Base-by-base conservation (phyloP, 257 asterid species). In the Penstemon eatonii region DNA sequence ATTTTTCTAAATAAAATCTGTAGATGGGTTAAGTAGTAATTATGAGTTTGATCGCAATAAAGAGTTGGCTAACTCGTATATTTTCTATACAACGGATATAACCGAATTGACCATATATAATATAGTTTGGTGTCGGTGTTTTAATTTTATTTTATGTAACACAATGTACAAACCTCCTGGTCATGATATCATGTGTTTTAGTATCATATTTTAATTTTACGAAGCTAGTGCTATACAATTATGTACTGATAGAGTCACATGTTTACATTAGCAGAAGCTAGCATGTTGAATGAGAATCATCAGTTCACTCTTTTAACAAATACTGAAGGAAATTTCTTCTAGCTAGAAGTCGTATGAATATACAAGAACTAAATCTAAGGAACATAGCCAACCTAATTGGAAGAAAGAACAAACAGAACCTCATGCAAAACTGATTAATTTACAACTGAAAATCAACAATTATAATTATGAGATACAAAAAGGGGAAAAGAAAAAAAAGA, bases 391-490 rank as follows among this genome's bases (percentile, higher is more conserved):
- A 15, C 10, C 60, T 43, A 45, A 59, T 25, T 25, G 8, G 51
- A 18, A 42, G 2, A 8, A 4, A 1, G n/a, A 60, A 56, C 76
- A 73, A 67, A 33, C 59, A 61, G 8, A 13, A 43, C 41, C 69
- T 45, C 43, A 73, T 64, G 60, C 89, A 84, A 86, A 85, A 80
- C 83, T 89, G 86, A 78, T 73, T 64, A 79, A 84, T 83, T 85
- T 89, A 86, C 86, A 77, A 66, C 64, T 51, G 15, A 64, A 65
- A 63, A 56, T 5, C 0, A 19, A 69, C 43, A 37, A 33, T 3
- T 4, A 25, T 15, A 15, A 15, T 15, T 25, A 55, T 55, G 58
- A 13, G 12, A 46, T 7, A 10, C 6, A 46, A 12, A 38, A 60
- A 41, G 3, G 3, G 36, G 4, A 8, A 39, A 11, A 36, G 40